Base-by-base conservation (phyloP, 768 basidiomycete genomes). In the Trametes sanguinea region DNA sequence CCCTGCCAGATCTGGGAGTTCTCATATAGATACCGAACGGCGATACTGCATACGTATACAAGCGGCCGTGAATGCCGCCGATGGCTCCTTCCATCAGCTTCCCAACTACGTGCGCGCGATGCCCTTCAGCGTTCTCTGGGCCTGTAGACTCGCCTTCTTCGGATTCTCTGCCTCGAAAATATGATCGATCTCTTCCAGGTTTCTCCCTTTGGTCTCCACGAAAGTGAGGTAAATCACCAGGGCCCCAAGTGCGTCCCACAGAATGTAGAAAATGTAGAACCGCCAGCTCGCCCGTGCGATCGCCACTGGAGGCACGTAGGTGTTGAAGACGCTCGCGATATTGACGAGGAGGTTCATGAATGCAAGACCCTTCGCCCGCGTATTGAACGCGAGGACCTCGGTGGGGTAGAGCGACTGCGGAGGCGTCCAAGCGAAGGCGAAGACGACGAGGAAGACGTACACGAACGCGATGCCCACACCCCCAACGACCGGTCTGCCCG, bases 291-390 rank as follows among this genome's bases (percentile, higher is more conserved):
- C 67, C 1, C 71, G 70, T 2, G 77, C 74, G 32, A 93, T 76
- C 4, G 90, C 91, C 74, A 86, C 84, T 6, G 91, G 89, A 65
- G 92, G 92, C 54, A 90, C 83, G 62, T 90, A 89, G 68, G 88
- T 88, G 68, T 90, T 93, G 73, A 94, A 88, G 4, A 90, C 86
- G 29, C 88, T 76, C 4, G 87, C 83, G 40, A 88, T 75, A 68
- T 83, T 85, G 37, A 89, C 78, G 6, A 78, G 77, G 51, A 89
- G 74, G 70, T 87, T 88, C 86, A 91, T 89, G 48, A 90, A 71
- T 6, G 89, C 86, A 62, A 91, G 87, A 0, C 92, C 92, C 69
- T 87, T 90, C 13, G 92, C 92, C n/a, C 63, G 78, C 78, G 61
- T 64, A 37, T 56, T 64, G 74, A 85, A 92, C 0, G 92, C 91